Base-by-base conservation (phyloP, 2,329 filamentous ascomycete genomes). In the Curvularia spicifera region DNA sequence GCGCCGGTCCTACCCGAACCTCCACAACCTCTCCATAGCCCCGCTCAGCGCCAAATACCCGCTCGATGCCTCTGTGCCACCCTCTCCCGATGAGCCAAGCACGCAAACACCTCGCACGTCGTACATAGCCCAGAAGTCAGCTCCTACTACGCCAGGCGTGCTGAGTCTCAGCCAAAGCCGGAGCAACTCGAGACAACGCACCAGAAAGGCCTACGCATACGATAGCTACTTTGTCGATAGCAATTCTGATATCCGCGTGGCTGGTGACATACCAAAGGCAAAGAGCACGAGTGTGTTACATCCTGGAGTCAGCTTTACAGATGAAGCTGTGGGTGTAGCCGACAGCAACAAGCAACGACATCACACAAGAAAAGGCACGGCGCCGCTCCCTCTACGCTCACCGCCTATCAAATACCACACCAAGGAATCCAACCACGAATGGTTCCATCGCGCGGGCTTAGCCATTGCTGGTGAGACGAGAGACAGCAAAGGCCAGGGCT, bases 401-500 rank as follows among this genome's bases (percentile, higher is more conserved):
- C 68, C 69, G 3, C 58, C 68, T 10, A 59, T 59, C 24, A 62
- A 69, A 42, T 68, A 76, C 52, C 72, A 76, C 51, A 75, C 73
- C 28, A 70, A 56, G 54, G 71, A 75, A 24, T 44, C 65, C 1
- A 67, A 65, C 51, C 79, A 85, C 49, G 83, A 85, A 69, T 88
- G 86, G 86, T 77, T 88, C 53, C 81, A 86, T 44, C 83, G 85
- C 51, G 83, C 85, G 0, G 84, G 84, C 2, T 78, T 85, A 7
- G 81, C 82, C 0, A 82, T 87, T 5, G 82, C 85, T 2, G 82
- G 83, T 4, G 81, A 85, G 20, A 82, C 84, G 5, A 78, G 85
- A 37, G 85, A 88, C 64, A 81, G 82, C 56, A 87, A 88, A 64
- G 86, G 86, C n/a, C 85, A 87, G 67, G 82, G 82, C 54, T 88